Evolutionary conservation across 1,284 basidiomycete species (phyloP).

Genomic region (Sporisorium graminicola): DNA sequence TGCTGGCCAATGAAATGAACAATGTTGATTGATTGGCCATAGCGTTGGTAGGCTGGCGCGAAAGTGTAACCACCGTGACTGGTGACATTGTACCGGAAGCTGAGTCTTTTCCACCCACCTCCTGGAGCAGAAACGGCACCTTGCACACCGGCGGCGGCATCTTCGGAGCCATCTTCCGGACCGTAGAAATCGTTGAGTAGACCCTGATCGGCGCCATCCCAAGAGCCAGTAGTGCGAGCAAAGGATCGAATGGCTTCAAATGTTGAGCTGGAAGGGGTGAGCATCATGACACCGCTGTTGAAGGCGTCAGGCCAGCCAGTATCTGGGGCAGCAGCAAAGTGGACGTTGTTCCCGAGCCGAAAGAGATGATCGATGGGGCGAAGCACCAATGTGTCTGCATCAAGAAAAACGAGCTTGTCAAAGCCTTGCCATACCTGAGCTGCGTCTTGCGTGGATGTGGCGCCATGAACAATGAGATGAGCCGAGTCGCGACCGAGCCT

Average conservation of each 20-base stretch:
- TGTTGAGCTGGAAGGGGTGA: slow-evolving; percentile 83
- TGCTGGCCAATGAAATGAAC: slow-evolving; percentile 94
- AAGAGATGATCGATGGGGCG: slow-evolving; percentile 62
- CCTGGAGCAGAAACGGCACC: slow-evolving; percentile 70
- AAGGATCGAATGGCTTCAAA: slow-evolving; percentile 81
- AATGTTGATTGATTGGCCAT: slow-evolving; percentile 85
- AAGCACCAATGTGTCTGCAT: slow-evolving; percentile 93
- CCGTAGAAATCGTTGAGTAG: slow-evolving; percentile 89
- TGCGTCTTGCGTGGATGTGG: slow-evolving; percentile 1
- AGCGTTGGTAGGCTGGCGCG: slow-evolving; percentile 93
- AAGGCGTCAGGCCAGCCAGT: slow-evolving; percentile 99
- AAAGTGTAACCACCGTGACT: slow-evolving; percentile 98
- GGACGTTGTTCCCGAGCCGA: slow-evolving; percentile 28
- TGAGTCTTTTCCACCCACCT: slow-evolving; percentile 86
- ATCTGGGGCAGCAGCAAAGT: slow-evolving; percentile 86
- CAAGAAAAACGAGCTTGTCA: slow-evolving; percentile 90
- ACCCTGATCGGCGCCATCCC: slow-evolving; percentile 98
- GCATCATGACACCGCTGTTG: slow-evolving; percentile 93
- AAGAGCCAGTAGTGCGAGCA: slow-evolving; percentile 82
- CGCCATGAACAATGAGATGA: slow-evolving; percentile 21
- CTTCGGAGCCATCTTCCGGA: slow-evolving; percentile 71
- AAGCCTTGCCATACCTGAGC: slow-evolving; percentile 75
- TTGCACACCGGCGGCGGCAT: background rate
- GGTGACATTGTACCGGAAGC: slow-evolving; percentile 88
- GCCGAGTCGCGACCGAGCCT: slow-evolving; percentile 74